Evolutionary conservation across 805 yeast species (phyloP), one percentile per base, ranked within the genome.

Genomic region (Priceomyces melissophilus): DNA sequence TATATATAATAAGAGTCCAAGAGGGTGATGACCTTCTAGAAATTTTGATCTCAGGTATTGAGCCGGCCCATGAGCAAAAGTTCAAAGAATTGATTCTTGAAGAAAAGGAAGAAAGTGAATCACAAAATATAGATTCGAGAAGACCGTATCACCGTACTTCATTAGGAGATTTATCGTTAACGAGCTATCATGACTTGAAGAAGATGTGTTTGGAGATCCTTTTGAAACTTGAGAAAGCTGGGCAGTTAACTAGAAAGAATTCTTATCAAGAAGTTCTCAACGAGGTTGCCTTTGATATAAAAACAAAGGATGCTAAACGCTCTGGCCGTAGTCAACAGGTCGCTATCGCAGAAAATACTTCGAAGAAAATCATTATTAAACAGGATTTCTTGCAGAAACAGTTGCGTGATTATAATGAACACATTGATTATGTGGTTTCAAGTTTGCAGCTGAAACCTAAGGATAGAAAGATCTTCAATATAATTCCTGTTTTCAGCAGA

Each of bases 1-100:
- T 84, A 11, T 88, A 88, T 55, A 79, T 91, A 53, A 79, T 90
- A 46, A 81, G 89, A 48, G 86, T 93, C 4, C 97, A 93, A 66
- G 76, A 78, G 10, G 81, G 81, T 17, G 68, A 75, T 2, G 82
- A 80, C 47, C 70, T 91, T 35, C 74, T 83, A 40, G 91, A 85
- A 38, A 63, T 87, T 40, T 60, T 88, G 38, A 71, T 85, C 8
- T 76, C 82, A 3, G 84, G 84, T 3, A 87, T 86, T 25, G 68
- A 71, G 29, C 77, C 82, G 0, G 71, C 69, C 12, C 91, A 91
- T 57, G 99, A 93, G 57, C 61, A 67, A 4, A 69, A 62, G 38
- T 89, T 84, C 61, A 67, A 67, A 40, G 68, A 71, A 11, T 71
- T 89, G 9, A 65, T 87, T 4, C 57, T 60, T 8, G 60, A 61